Evolutionary conservation across 495 filamentous ascomycete species (phyloP).

Genomic region (Hyaloscypha hepaticicola): DNA sequence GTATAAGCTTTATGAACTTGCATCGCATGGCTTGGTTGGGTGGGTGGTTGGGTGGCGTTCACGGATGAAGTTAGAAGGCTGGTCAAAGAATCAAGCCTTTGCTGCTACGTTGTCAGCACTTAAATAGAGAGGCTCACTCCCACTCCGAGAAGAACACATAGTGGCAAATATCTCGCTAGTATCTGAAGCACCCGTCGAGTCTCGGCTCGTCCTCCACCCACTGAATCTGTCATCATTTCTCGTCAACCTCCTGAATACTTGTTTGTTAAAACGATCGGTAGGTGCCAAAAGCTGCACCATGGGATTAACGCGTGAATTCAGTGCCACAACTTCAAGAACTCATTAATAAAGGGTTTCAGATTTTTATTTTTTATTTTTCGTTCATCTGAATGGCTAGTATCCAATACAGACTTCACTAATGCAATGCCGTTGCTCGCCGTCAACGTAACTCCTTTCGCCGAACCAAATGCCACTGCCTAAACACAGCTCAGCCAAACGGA

Average conservation of each 20-base stretch:
- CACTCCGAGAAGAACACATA: not conserved
- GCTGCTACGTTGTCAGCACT: not conserved
- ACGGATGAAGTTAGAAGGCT: conserved; percentile 21
- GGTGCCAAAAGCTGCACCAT: no score
- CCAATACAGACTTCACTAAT: conserved; percentile 1
- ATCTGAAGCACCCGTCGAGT: not conserved
- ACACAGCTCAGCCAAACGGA: conserved; percentile 17
- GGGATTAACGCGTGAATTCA: no score
- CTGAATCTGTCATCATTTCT: not conserved
- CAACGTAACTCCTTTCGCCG: not conserved
- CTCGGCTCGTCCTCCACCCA: not conserved
- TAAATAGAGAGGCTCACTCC: not conserved
- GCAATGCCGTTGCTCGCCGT: conserved; percentile 10
- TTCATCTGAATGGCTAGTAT: not conserved
- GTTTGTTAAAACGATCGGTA: not conserved
- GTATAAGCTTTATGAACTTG: conserved; percentile 9
- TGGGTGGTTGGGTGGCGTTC: conserved; percentile 30
- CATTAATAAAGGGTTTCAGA: not conserved
- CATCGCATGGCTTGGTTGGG: conserved; percentile 20
- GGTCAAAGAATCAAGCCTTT: not conserved
- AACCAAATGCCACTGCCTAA: not conserved
- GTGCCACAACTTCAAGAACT: not conserved
- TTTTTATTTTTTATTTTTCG: not conserved
- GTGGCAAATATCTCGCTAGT: not conserved
- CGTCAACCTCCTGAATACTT: not conserved